phyloP scores from a whole-genome alignment of 371 early-diverging fungal species.

The Chytridium lagenaria region DNA sequence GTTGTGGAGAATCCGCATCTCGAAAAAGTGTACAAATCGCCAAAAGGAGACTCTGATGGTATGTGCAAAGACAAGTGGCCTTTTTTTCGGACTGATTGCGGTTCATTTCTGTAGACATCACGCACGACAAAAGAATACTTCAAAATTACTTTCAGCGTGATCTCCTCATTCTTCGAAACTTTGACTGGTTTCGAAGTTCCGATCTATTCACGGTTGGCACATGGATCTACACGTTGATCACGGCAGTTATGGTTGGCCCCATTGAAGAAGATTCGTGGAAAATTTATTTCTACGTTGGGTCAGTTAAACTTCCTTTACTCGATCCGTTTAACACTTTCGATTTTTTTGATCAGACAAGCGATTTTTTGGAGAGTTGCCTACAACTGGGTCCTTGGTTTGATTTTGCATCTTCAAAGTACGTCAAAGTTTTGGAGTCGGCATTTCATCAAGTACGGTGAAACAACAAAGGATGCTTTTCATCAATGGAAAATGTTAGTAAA shows the following conservation, averaged over 20 bases:
- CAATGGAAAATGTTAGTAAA: conserved; percentile 84
- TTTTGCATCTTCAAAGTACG: conserved; percentile 79
- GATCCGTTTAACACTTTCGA: not conserved
- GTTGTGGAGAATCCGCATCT: conserved; percentile 96
- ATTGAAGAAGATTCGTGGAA: conserved; percentile 42
- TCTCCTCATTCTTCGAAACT: conserved; percentile 85
- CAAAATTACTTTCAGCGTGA: conserved; percentile 79
- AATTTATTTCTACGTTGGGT: conserved; percentile 50
- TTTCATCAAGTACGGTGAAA: conserved; percentile 90
- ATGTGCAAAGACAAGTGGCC: conserved; percentile 2
- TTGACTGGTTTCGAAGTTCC: conserved; percentile 83
- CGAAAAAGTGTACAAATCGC: conserved; percentile 88
- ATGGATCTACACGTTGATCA: conserved; percentile 72
- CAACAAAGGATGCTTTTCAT: conserved; percentile 82
- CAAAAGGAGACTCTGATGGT: conserved; percentile 45
- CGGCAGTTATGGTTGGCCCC: conserved; percentile 64
- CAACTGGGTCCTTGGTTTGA: conserved; percentile 76
- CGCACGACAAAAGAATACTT: conserved; percentile 21
- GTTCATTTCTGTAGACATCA: conserved; percentile 6
- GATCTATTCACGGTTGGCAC: conserved; percentile 81
- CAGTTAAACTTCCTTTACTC: too few relatives aligned
- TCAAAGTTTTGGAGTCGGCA: conserved; percentile 86
- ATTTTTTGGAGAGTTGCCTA: conserved; percentile 87
- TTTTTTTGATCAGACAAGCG: conserved; percentile 63
- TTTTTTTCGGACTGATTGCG: conserved; percentile 1